phyloP scores from a whole-genome alignment of 2,329 filamentous ascomycete genomes.

The Botrytis tulipae region DNA sequence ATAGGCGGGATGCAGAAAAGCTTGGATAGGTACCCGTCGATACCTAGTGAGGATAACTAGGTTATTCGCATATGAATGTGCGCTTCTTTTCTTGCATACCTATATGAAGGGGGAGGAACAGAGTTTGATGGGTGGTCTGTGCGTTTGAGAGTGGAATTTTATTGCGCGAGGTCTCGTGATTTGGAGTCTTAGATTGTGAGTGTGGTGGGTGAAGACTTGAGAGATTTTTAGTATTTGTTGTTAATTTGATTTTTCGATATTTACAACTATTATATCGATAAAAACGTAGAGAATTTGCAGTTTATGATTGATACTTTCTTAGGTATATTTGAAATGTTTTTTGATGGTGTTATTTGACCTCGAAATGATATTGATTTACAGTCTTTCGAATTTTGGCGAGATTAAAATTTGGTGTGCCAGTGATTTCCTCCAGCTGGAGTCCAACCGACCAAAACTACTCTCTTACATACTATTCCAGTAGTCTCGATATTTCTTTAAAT shows the following conservation, averaged over 20 bases:
- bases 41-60: neutral
- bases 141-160: neutral
- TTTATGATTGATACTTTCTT: neutral
- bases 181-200: neutral
- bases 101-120: neutral
- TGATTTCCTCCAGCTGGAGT: neutral
- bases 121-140: neutral
- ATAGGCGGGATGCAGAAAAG: neutral
- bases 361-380: neutral
- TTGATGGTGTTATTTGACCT: neutral
- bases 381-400: neutral
- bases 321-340: neutral
- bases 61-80: neutral
- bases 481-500: neutral
- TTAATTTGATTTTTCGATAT: neutral
- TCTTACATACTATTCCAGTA: neutral
- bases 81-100: neutral
- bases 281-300: neutral
- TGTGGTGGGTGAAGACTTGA: neutral
- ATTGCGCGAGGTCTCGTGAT: constrained; percentile 16
- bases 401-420: neutral
- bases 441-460: neutral
- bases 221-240: neutral
- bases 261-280: neutral
- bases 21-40: neutral